Evolutionary conservation across 176 grass and related monocot species (phyloP).

Genomic region (Sorghum bicolor): Sorghum_bicolor_NCBIv3 NC_012874.2:63286001-63286500

Average conservation of each 20-base stretch:
- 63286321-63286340: slow-evolving; percentile 29
- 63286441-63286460: slow-evolving; percentile 36
- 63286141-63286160: too few species aligned
- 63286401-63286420: slow-evolving; percentile 49
- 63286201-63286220: too few species aligned
- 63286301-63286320: slow-evolving; percentile 7
- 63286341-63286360: slow-evolving; percentile 30
- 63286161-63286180: too few species aligned
- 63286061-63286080: too few species aligned
- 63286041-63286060: too few species aligned
- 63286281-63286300: neutral
- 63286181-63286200: too few species aligned
- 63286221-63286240: too few species aligned
- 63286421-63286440: neutral
- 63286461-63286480: slow-evolving; percentile 43
- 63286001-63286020: too few species aligned
- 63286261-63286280: neutral
- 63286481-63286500: slow-evolving; percentile 49
- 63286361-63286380: slow-evolving; percentile 59
- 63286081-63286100: too few species aligned
- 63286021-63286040: too few species aligned
- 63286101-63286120: too few species aligned
- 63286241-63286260: neutral
- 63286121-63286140: too few species aligned
- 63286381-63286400: slow-evolving; percentile 54